Evolutionary conservation across 345 rosid species (phyloP), one percentile per base, ranked within the genome.

Genomic region (Arabidopsis arenosa): DNA sequence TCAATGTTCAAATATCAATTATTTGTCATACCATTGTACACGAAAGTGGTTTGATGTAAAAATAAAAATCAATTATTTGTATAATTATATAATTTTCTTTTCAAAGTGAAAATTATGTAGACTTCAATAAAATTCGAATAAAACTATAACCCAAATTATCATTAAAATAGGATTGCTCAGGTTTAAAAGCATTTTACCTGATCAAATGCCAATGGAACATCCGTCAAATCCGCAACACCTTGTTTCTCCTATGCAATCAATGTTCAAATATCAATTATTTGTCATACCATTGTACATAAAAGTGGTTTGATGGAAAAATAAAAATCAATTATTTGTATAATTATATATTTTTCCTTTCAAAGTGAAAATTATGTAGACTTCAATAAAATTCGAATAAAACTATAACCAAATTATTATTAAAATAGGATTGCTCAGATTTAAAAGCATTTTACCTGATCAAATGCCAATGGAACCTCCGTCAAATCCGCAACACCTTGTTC

Each of bases 181-280:
- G 21, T 18, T 18, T 18, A 18, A 18, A 18, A 18, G 21, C 21
- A 18, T 18, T 18, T 18, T 18, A 18, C 21, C 21, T 18, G 21
- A 18, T 18, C 21, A 18, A 18, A 18, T 18, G 21, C 21, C 21
- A 18, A 18, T 18, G 21, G 21, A 18, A 18, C 21, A 18, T 18
- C 21, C 21, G 21, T 18, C 21, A 18, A 18, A 18, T 18, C 21
- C 21, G 21, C 21, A 18, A 18, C 21, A 18, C 21, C 45, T 4
- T 28, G 45, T 37, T 56, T 67, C 80, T 77, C 21, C 21, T 18
- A 71, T 45, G 48, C 52, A 70, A 70, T 40, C 39, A 36, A 53
- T 68, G 44, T 18, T 41, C 68, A 68, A 52, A 21, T 52, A 41
- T 62, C 44, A 52, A 14, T 52, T 55, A 44, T 6, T 40, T 40